A percentile compares a stretch with the other conserved stretches of the same genome.
Conservation (phyloP, 106 monocot genomes). For the Allium fistulosum region DNA sequence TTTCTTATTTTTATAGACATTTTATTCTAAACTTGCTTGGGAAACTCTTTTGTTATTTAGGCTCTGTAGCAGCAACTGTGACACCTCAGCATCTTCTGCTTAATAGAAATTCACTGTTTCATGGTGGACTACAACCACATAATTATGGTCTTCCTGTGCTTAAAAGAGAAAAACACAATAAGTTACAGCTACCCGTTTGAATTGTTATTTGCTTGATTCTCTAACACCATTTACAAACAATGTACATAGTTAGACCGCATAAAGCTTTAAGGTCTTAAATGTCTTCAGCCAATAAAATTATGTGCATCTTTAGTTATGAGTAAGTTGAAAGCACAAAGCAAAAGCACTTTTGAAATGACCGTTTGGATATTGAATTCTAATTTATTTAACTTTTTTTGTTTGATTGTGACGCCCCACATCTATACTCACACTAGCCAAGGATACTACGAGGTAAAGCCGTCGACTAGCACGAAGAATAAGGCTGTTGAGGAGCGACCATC, state of each 20-base stretch:
- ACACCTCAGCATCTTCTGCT: constrained; percentile 95
- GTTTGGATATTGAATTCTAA: too few species aligned
- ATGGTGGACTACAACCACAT: constrained; percentile 91
- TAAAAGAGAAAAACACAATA: constrained; percentile 94
- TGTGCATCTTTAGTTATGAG: too few species aligned
- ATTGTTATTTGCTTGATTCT: neutral
- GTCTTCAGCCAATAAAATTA: too few species aligned
- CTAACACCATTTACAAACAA: neutral
- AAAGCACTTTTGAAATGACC: too few species aligned
- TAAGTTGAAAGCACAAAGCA: neutral
- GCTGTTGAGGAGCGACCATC: too few species aligned
- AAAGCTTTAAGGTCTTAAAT: neutral
- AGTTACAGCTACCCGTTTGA: constrained; percentile 13
- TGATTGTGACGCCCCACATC: too few species aligned
- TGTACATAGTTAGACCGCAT: neutral
- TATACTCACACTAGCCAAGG: too few species aligned
- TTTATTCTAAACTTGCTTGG: neutral
- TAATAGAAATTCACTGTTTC: constrained; percentile 91
- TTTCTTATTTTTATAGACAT: neutral
- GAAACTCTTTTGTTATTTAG: constrained; percentile 20
- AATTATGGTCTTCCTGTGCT: constrained; percentile 92
- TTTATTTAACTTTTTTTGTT: too few species aligned
- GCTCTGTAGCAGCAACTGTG: constrained; percentile 79
- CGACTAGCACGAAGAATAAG: too few species aligned
- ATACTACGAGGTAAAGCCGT: too few species aligned